Evolutionary conservation across 2,329 filamentous ascomycete genomes (phyloP).

Genomic region (Verticillium dahliae): DNA sequence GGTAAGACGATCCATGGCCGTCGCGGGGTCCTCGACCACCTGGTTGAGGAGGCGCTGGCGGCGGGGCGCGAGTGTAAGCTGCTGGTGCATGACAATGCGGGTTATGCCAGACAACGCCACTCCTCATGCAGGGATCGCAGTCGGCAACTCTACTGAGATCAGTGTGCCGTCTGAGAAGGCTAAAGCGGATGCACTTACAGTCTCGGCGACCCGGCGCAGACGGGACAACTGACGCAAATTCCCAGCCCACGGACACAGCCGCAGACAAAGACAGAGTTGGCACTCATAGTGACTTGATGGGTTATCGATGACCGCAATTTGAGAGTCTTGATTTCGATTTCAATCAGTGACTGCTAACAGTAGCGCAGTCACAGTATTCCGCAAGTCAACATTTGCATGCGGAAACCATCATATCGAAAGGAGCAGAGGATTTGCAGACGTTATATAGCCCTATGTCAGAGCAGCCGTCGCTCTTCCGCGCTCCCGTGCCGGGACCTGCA

Average conservation of each 20-base stretch:
- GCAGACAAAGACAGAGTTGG: background rate
- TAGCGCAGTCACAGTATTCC: background rate
- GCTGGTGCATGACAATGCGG: background rate
- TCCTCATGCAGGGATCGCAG: background rate
- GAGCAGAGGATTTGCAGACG: background rate
- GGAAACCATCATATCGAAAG: background rate
- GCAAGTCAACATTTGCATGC: background rate
- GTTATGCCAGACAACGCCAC: background rate
- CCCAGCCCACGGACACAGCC: background rate
- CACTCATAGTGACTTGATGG: background rate
- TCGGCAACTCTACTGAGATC: background rate
- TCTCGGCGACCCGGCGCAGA: background rate
- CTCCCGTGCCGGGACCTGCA: background rate
- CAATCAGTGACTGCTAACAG: background rate
- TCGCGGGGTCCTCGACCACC: background rate
- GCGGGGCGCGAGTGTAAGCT: background rate
- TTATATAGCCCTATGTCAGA: background rate
- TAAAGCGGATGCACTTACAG: background rate
- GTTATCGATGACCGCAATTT: too few relatives aligned
- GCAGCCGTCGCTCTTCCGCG: too few relatives aligned
- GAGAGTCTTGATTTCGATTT: too few relatives aligned
- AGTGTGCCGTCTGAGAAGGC: background rate
- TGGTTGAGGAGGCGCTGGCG: background rate
- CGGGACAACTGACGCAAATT: background rate
- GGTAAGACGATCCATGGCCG: background rate